These are phyloP conservation scores for Scortechinia acanthostroma DNA, from an alignment of 2,329 filamentous ascomycete genomes.

Conservation along the genomic window DNA sequence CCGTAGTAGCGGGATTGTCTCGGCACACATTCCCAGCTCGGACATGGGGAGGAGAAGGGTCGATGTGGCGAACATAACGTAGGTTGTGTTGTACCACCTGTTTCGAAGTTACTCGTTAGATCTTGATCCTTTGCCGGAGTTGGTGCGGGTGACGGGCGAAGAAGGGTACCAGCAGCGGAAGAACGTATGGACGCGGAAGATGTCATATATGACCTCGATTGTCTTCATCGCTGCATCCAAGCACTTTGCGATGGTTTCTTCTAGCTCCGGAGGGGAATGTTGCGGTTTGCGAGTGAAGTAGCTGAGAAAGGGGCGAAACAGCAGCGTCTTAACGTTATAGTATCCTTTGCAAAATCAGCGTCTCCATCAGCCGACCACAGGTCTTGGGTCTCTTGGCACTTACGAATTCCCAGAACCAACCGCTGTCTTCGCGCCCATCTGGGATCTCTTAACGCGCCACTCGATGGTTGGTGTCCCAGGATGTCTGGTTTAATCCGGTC, in stretches of 20 bases:
- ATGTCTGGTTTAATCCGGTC: constrained; percentile 18
- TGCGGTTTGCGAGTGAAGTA: constrained; percentile 17
- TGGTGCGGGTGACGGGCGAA: neutral
- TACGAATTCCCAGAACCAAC: constrained; percentile 26
- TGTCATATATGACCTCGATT: constrained; percentile 27
- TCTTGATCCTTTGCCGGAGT: neutral
- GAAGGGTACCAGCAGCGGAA: constrained; percentile 27
- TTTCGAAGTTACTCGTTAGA: neutral
- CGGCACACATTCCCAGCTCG: constrained; percentile 14
- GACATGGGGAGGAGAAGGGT: constrained; percentile 23
- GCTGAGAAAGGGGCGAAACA: constrained; percentile 22
- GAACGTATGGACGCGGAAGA: constrained; percentile 24
- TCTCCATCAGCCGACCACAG: constrained; percentile 2
- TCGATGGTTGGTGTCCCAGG: constrained; percentile 9
- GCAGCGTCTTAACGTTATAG: constrained; percentile 27
- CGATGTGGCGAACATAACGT: constrained; percentile 26
- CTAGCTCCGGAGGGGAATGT: constrained; percentile 14
- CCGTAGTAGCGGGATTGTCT: constrained; percentile 14
- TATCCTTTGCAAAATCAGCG: constrained; percentile 18
- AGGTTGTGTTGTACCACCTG: constrained; percentile 32
- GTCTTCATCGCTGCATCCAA: constrained; percentile 25
- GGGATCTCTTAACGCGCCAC: constrained; percentile 19
- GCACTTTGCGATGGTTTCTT: constrained; percentile 21
- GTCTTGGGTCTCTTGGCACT: too few species aligned
- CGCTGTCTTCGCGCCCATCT: constrained; percentile 25